Base-by-base conservation (phyloP, 441 rosid species). In the Brassica hybrid region DNA sequence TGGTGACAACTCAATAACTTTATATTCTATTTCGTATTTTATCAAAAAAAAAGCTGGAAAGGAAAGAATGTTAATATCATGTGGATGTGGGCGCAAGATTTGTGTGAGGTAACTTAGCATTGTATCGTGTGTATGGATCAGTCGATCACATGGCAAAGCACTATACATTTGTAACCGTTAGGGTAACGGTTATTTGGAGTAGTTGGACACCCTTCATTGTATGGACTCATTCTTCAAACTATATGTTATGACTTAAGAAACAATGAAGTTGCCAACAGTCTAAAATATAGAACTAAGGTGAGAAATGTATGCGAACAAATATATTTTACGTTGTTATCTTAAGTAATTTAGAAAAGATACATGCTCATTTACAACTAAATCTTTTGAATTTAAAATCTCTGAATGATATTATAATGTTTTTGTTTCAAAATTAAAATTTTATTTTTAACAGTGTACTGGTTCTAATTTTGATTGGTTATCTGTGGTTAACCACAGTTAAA, bases 221-320 rank as follows among this genome's bases (percentile, higher is more conserved):
- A 70, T 76, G 71, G 71, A 77, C 76, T 56, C 75, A 0, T 76
- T 70, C 80, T 73, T 14, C 76, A 50, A 50, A n/a, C 19, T 57
- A 14, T 36, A 12, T 63, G 32, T 64, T 7, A 14, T 38, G 3
- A 4, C 30, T n/a, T n/a, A 21, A 34, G 45, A 30, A 65, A 25
- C n/a, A 4, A 65, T 7, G 60, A 25, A 17, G 59, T n/a, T 67
- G 59, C 43, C 27, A 58, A 23, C 8, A 10, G 32, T 27, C n/a
- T 6, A 23, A 10, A 60, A 60, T 60, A 60, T 14, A 60, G 7
- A 60, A 60, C n/a, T 60, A 27, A 7, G 19, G 2, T 62, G n/a
- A 32, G 6, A 23, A 30, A 34, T n/a, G 5, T 34, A 36, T 36
- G 27, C 9, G 17, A 17, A 4, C n/a, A 63, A 9, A 1, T 0